phyloP scores from a whole-genome alignment of 768 basidiomycete species.

The Lactarius sp. region DNA sequence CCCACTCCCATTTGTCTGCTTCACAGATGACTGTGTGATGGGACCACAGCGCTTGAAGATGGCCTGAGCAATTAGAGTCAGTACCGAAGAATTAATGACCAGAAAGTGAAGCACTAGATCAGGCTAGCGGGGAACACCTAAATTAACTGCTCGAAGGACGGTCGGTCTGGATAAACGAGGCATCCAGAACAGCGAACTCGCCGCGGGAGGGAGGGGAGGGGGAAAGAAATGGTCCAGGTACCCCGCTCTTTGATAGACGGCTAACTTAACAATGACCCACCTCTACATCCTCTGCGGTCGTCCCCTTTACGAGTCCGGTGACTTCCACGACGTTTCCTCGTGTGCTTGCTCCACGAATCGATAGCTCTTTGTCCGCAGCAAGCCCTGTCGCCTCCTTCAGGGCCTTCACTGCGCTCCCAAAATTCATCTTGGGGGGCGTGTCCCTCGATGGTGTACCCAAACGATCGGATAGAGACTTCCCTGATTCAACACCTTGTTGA shows the following conservation, averaged over 20 bases:
- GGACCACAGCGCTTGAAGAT: slow-evolving; percentile 27
- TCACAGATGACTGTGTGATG: slow-evolving; percentile 24
- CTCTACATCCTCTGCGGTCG: slow-evolving; percentile 27
- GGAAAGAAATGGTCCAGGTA: neutral
- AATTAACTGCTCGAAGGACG: neutral
- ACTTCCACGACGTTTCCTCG: slow-evolving; percentile 27
- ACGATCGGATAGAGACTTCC: slow-evolving; percentile 23
- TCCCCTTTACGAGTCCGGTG: slow-evolving; percentile 26
- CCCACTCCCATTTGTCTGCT: slow-evolving; percentile 8
- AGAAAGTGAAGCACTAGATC: neutral
- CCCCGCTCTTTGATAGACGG: neutral
- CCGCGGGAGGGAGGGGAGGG: neutral
- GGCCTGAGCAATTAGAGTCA: slow-evolving; percentile 11
- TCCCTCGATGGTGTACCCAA: slow-evolving; percentile 10
- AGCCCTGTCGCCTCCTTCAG: slow-evolving; percentile 23
- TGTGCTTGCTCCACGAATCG: slow-evolving; percentile 26
- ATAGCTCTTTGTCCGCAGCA: slow-evolving; percentile 14
- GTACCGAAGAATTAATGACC: neutral
- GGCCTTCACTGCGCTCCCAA: slow-evolving; percentile 23
- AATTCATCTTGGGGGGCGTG: slow-evolving; percentile 24
- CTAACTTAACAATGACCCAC: neutral
- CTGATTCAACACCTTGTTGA: slow-evolving; percentile 8
- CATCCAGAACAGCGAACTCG: neutral
- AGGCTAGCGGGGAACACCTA: neutral
- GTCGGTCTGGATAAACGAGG: neutral